Percentiles rank a stretch among this genome's conserved stretches.
Evolutionary conservation across 2,329 filamentous ascomycete species (phyloP).

Genomic region (Bipolaris sorokiniana): DNA sequence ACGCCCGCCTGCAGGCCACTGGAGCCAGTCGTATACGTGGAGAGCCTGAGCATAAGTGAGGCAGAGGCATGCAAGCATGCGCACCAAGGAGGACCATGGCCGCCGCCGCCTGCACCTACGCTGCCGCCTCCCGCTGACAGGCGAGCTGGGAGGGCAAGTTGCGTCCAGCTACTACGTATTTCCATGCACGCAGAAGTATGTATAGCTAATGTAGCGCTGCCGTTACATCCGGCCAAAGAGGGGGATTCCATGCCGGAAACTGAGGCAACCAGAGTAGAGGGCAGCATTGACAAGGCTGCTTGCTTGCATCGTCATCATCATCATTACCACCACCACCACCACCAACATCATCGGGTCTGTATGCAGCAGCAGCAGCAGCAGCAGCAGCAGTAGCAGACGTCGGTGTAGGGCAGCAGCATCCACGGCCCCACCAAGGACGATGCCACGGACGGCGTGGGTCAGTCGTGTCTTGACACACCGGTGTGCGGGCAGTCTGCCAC

Average conservation of each 20-base stretch:
- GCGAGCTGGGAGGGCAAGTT: background rate
- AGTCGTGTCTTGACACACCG: slow-evolving; percentile 8
- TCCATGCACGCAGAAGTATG: too few species aligned
- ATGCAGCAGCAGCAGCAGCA: too few species aligned
- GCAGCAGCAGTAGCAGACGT: too few species aligned
- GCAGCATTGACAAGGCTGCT: slow-evolving; percentile 11
- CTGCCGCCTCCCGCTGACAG: slow-evolving; percentile 7
- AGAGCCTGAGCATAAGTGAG: too few species aligned
- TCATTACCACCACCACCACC: too few species aligned
- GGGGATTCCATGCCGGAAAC: background rate
- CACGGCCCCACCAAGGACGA: too few species aligned
- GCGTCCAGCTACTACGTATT: background rate
- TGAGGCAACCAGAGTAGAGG: background rate
- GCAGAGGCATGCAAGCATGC: background rate
- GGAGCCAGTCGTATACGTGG: too few species aligned
- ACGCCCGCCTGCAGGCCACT: background rate
- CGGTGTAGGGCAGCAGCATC: too few species aligned
- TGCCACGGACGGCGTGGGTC: too few species aligned
- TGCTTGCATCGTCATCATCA: background rate
- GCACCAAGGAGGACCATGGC: background rate
- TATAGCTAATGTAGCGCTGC: slow-evolving; percentile 7
- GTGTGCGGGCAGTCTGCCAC: background rate
- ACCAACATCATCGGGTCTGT: too few species aligned
- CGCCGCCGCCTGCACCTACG: background rate
- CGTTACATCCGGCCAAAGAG: slow-evolving; percentile 22